These are phyloP conservation scores for Agaricus blazei DNA, from an alignment of 768 basidiomycete species.

Conservation along the genomic window DNA sequence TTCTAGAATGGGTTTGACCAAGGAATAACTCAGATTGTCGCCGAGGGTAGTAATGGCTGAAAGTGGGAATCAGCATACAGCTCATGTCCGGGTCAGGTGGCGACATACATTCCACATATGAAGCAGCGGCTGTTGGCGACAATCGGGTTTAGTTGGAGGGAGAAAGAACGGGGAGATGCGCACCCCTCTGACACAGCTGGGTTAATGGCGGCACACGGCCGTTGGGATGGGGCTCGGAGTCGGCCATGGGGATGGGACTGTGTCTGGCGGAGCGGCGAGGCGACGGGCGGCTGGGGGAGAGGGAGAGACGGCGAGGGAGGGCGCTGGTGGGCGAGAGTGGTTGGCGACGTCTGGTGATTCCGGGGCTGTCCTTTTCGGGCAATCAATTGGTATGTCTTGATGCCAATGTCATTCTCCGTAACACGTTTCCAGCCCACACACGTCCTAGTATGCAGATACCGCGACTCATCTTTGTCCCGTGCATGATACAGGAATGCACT, in stretches of 20 bases:
- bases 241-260: slow-evolving; percentile 14
- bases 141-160: slow-evolving; percentile 4
- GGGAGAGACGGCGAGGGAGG: background rate
- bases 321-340: background rate
- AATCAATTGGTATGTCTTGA: background rate
- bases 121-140: slow-evolving; percentile 3
- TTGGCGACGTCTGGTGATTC: slow-evolving; percentile 2
- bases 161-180: slow-evolving; percentile 18
- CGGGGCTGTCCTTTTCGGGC: slow-evolving; percentile 8
- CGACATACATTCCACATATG: slow-evolving; percentile 4
- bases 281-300: background rate
- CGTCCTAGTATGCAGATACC: too few species aligned
- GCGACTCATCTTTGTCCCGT: too few species aligned
- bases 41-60: slow-evolving; percentile 65
- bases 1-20: slow-evolving; percentile 71
- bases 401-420: too few species aligned
- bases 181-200: slow-evolving; percentile 69
- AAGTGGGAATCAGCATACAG: background rate
- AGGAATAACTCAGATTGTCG: slow-evolving; percentile 52
- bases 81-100: background rate
- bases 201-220: slow-evolving; percentile 59
- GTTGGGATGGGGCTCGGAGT: slow-evolving; percentile 15
- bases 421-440: too few species aligned
- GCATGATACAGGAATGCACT: too few species aligned
- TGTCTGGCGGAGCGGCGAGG: background rate